phyloP scores from a whole-genome alignment of 345 rosid genomes.

The Acer campestre region DNA sequence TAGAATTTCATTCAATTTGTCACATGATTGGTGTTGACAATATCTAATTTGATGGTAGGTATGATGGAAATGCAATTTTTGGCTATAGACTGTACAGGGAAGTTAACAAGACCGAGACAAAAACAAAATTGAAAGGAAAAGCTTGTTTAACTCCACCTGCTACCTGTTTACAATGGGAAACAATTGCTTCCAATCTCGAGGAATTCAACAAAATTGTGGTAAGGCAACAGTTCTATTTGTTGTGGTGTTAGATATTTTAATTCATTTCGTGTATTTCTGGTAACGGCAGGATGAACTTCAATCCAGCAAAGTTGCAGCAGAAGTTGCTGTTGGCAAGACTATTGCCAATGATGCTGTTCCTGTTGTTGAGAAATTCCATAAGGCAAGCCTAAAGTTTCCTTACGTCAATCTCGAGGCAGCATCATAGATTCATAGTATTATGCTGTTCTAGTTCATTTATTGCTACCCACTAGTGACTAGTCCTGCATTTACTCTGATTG shows the following conservation, averaged over 20 bases:
- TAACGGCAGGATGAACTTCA: slow-evolving; percentile 62
- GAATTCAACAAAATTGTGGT: slow-evolving; percentile 66
- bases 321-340: slow-evolving; percentile 52
- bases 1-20: slow-evolving; percentile 10
- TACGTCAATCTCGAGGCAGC: not conserved
- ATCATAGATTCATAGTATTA: not conserved
- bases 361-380: slow-evolving; percentile 56
- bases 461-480: not conserved
- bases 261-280: slow-evolving; percentile 20
- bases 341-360: slow-evolving; percentile 62
- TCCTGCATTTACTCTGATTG: slow-evolving; percentile 8
- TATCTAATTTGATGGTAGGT: slow-evolving; percentile 42
- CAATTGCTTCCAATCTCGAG: slow-evolving; percentile 71
- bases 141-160: slow-evolving; percentile 29
- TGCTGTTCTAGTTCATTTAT: slow-evolving; percentile 6
- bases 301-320: slow-evolving; percentile 51
- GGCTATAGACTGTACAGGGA: slow-evolving; percentile 86
- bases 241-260: slow-evolving; percentile 6
- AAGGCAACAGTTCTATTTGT: slow-evolving; percentile 26
- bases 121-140: slow-evolving; percentile 38
- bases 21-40: slow-evolving; percentile 19
- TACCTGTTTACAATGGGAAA: slow-evolving; percentile 60
- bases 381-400: slow-evolving; percentile 40
- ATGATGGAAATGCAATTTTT: slow-evolving; percentile 61
- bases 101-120: slow-evolving; percentile 35